Conservation (phyloP, 2,329 filamentous ascomycete genomes). For the Talaromyces amestolkiae region DNA sequence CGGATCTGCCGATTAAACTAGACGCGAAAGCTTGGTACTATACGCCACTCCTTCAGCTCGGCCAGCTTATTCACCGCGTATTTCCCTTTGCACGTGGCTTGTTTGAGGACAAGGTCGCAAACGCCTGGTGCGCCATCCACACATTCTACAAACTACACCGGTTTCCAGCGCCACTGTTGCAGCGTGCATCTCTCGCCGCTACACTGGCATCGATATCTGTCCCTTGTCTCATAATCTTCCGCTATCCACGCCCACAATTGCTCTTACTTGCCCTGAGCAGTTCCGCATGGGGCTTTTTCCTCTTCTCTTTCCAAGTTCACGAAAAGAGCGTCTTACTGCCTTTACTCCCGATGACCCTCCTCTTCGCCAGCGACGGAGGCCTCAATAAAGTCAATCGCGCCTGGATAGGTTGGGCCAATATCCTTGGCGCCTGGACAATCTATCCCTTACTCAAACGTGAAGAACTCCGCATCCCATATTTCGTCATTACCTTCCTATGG, state of each 20-base stretch:
- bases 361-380: constrained; percentile 75
- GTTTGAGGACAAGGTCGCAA: constrained; percentile 98
- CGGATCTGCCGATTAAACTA: constrained; percentile 57
- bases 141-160: constrained; percentile 80
- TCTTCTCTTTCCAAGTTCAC: constrained; percentile 97
- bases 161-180: constrained; percentile 69
- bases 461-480: constrained; percentile 78
- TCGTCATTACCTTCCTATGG: constrained; percentile 82
- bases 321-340: constrained; percentile 96
- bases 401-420: constrained; percentile 96
- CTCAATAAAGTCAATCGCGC: constrained; percentile 72
- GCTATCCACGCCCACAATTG: constrained; percentile 72
- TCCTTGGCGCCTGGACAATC: constrained; percentile 87
- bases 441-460: constrained; percentile 86
- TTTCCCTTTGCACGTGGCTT: constrained; percentile 95
- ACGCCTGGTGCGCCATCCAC: constrained; percentile 94
- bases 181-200: constrained; percentile 69
- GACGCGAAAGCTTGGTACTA: constrained; percentile 69
- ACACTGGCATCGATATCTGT: constrained; percentile 76
- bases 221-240: constrained; percentile 74
- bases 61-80: constrained; percentile 84
- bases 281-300: constrained; percentile 93
- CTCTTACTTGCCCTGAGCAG: constrained; percentile 77
- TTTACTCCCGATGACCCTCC: constrained; percentile 85
- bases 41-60: constrained; percentile 71